phyloP scores from a whole-genome alignment of 148 eudicot genomes.

The Rhododendron kiyosumense region DNA sequence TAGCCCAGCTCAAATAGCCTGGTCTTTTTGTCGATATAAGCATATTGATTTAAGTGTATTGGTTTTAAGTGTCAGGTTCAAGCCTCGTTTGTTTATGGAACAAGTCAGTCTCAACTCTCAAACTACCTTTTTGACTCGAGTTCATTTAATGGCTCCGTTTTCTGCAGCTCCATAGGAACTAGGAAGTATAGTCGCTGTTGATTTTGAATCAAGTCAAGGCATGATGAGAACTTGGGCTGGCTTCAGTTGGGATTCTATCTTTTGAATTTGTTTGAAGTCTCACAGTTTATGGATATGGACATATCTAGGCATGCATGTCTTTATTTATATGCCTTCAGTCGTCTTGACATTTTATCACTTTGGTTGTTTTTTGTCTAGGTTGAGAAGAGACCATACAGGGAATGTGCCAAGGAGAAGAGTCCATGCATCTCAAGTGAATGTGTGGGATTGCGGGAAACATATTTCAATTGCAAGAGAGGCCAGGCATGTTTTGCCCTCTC shows the following conservation, averaged over 20 bases:
- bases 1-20: background rate
- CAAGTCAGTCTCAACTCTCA: background rate
- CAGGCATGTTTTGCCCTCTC: slow-evolving; percentile 42
- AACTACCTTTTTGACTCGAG: background rate
- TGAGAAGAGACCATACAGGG: slow-evolving; percentile 61
- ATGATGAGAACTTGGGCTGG: background rate
- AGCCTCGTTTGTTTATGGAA: background rate
- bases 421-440: slow-evolving; percentile 80
- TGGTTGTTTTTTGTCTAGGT: slow-evolving; percentile 34
- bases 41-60: background rate
- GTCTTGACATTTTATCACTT: background rate
- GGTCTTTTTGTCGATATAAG: background rate
- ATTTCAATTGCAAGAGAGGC: slow-evolving; percentile 94
- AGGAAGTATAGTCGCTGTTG: background rate
- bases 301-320: background rate
- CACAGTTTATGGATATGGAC: background rate
- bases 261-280: background rate
- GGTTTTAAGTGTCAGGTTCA: background rate
- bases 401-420: slow-evolving; percentile 81
- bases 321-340: background rate
- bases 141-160: background rate
- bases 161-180: background rate
- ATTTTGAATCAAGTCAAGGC: background rate
- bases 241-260: background rate
- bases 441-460: slow-evolving; percentile 89